phyloP scores from a whole-genome alignment of 306 rosid species.

The Canavalia gladiata region DNA sequence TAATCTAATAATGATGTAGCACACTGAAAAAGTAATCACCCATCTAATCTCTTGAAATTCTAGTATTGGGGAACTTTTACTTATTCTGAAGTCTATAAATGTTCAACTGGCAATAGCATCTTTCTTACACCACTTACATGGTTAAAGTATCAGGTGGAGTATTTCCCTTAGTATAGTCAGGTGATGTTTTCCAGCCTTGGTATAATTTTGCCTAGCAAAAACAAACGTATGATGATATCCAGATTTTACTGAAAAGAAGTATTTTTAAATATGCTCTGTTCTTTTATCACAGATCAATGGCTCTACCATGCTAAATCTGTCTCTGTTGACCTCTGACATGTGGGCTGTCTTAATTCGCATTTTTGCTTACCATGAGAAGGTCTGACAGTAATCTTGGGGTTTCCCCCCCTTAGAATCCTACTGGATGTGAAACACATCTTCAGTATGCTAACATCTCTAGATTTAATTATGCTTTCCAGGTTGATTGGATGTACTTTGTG shows the following conservation, averaged over 20 bases:
- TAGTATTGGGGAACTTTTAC: slow-evolving; percentile 7
- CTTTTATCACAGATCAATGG: slow-evolving; percentile 72
- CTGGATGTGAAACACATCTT: background rate
- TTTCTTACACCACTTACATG: background rate
- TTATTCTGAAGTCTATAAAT: slow-evolving; percentile 3
- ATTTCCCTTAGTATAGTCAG: background rate
- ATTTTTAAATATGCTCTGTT: slow-evolving; percentile 34
- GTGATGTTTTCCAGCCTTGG: background rate
- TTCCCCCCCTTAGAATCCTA: background rate
- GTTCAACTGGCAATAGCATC: slow-evolving; percentile 14
- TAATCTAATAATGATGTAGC: background rate
- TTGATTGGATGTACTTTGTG: slow-evolving; percentile 95
- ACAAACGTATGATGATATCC: background rate
- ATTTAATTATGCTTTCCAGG: slow-evolving; percentile 64
- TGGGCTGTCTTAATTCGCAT: slow-evolving; percentile 94
- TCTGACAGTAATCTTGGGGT: slow-evolving; percentile 40
- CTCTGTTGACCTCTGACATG: slow-evolving; percentile 97
- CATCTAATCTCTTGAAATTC: slow-evolving; percentile 28
- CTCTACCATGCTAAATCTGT: slow-evolving; percentile 93
- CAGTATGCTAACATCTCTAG: slow-evolving; percentile 43
- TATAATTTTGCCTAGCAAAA: background rate
- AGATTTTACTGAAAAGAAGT: background rate
- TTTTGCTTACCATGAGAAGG: slow-evolving; percentile 91
- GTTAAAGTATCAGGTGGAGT: background rate
- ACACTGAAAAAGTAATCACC: background rate